phyloP scores from a whole-genome alignment of 257 asterid species.

The Solanum clarkiae region DNA sequence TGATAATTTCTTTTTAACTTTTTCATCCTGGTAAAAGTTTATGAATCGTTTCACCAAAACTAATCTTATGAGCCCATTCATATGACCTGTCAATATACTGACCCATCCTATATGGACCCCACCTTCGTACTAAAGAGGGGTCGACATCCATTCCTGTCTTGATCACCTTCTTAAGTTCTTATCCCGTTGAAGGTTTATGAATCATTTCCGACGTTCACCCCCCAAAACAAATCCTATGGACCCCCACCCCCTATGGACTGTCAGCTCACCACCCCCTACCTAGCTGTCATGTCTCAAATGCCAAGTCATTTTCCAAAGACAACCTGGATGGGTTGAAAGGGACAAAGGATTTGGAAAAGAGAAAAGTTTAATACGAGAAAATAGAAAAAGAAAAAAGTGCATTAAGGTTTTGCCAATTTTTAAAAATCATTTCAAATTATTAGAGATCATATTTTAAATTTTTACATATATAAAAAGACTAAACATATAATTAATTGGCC shows the following conservation, averaged over 20 bases:
- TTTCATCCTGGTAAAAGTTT: too few species aligned
- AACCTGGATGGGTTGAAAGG: neutral
- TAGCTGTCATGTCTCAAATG: neutral
- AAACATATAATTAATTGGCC: neutral
- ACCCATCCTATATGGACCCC: too few species aligned
- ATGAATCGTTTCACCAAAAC: too few species aligned
- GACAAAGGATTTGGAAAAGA: neutral
- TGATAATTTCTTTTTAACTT: too few species aligned
- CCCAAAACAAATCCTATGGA: too few species aligned
- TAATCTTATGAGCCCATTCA: too few species aligned
- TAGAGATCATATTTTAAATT: neutral
- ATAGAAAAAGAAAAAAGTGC: neutral
- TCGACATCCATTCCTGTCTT: too few species aligned
- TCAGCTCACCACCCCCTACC: too few species aligned
- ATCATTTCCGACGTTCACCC: neutral
- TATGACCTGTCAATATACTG: too few species aligned
- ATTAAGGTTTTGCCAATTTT: neutral
- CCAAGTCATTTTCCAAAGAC: neutral
- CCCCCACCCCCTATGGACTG: neutral
- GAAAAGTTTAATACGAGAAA: neutral
- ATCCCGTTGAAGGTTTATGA: too few species aligned
- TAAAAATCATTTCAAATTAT: neutral
- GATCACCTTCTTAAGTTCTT: too few species aligned
- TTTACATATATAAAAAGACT: neutral
- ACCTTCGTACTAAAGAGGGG: too few species aligned